These are phyloP conservation scores for Sarocladium kiliense DNA, from an alignment of 2,329 filamentous ascomycete species.

Conservation along the genomic window DNA sequence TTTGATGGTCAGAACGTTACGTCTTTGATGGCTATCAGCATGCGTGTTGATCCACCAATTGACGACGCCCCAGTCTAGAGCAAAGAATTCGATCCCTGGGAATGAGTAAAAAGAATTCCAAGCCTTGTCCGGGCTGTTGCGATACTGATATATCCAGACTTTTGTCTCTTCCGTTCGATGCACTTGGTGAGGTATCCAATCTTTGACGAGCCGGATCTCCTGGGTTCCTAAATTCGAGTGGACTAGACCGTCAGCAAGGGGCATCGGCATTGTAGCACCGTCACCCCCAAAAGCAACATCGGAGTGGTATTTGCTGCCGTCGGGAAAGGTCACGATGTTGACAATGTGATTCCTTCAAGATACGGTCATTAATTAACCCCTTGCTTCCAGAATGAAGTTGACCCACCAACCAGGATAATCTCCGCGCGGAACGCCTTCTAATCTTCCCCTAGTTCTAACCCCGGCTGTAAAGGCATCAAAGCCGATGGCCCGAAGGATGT, in stretches of 20 bases:
- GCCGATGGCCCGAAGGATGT: constrained; percentile 43
- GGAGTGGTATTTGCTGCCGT: constrained; percentile 42
- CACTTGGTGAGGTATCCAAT: constrained; percentile 37
- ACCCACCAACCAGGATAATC: constrained; percentile 48
- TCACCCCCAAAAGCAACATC: constrained; percentile 66
- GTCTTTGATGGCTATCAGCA: constrained; percentile 10
- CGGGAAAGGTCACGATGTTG: constrained; percentile 52
- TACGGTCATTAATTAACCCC: no score
- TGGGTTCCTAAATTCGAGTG: constrained; percentile 47
- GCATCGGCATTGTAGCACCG: constrained; percentile 52
- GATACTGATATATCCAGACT: constrained; percentile 61
- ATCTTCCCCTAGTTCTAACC: constrained; percentile 39
- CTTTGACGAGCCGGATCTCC: constrained; percentile 47
- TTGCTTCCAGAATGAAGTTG: no score
- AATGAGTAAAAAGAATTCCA: constrained; percentile 65
- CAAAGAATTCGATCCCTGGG: constrained; percentile 54
- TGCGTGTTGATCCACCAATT: constrained; percentile 14
- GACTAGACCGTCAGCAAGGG: constrained; percentile 37
- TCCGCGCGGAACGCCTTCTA: constrained; percentile 31
- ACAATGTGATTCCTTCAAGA: constrained; percentile 60
- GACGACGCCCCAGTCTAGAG: constrained; percentile 14
- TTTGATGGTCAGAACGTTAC: constrained; percentile 11
- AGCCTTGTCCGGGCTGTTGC: constrained; percentile 36
- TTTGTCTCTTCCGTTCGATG: constrained; percentile 26
- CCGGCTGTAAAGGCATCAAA: constrained; percentile 52